Percentiles rank a stretch among this genome's conserved stretches.
Evolutionary conservation across 371 early-diverging fungal genomes (phyloP).

Genomic region (Umbelopsis sp.): DNA sequence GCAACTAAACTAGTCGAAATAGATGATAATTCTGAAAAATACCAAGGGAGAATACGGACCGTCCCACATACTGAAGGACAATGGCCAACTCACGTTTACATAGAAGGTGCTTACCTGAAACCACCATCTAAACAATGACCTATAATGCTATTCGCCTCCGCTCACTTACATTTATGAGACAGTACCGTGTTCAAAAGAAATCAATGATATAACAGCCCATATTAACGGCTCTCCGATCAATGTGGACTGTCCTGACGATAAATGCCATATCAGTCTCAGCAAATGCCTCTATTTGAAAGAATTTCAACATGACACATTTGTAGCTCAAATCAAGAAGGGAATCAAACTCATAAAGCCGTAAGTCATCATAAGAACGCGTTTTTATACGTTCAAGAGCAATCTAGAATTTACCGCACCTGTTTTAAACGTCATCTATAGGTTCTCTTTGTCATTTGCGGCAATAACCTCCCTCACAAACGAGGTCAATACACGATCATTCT

Average conservation of each 20-base stretch:
- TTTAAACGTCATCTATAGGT: constrained; percentile 11
- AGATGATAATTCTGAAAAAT: constrained; percentile 14
- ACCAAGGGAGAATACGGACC: constrained; percentile 34
- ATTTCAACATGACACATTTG: constrained; percentile 38
- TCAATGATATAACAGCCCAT: background rate
- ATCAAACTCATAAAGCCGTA: background rate
- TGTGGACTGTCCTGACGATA: constrained; percentile 15
- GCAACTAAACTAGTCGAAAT: background rate
- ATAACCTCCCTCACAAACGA: constrained; percentile 42
- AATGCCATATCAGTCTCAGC: constrained; percentile 44
- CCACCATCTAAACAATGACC: background rate
- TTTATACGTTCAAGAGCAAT: background rate
- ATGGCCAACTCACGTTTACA: constrained; percentile 51
- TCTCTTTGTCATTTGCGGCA: constrained; percentile 44
- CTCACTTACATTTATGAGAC: background rate
- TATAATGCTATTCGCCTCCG: background rate
- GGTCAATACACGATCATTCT: constrained; percentile 45
- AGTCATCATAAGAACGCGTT: background rate
- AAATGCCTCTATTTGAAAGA: constrained; percentile 38
- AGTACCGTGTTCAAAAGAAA: background rate
- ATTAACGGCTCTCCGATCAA: background rate
- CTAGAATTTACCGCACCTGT: background rate
- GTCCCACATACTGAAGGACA: constrained; percentile 34
- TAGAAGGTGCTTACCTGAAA: constrained; percentile 31
- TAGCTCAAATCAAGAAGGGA: background rate